Evolutionary conservation across 78 protist species (phyloP).

Genomic region (Bodo saltans): DNA sequence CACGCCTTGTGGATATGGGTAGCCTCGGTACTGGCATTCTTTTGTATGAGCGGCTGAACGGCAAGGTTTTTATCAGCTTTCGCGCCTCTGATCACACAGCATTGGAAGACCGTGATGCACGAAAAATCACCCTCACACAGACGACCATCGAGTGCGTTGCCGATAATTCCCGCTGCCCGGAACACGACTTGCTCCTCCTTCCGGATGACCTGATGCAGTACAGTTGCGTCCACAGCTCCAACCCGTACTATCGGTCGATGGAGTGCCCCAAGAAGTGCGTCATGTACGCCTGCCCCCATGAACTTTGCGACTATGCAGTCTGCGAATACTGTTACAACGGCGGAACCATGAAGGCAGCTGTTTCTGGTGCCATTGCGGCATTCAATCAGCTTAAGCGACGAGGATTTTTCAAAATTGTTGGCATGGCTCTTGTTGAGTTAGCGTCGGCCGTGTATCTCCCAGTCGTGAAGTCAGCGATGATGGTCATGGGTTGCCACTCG

Average conservation of each 20-base stretch:
- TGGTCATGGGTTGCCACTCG: not conserved
- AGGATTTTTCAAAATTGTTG: not conserved
- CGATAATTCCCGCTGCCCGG: not conserved
- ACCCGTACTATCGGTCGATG: not conserved
- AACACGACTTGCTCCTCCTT: not conserved
- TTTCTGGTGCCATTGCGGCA: not conserved
- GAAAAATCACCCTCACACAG: not conserved
- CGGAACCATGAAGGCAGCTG: not conserved
- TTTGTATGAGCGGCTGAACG: not conserved
- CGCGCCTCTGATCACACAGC: not conserved
- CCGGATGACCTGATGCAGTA: not conserved
- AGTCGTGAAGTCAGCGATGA: not conserved
- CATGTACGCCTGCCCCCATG: not conserved
- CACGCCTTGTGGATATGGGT: not conserved
- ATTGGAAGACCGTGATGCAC: not conserved
- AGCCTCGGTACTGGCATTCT: not conserved
- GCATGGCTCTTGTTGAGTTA: not conserved
- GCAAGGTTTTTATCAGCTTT: not conserved
- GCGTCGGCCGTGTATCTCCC: not conserved
- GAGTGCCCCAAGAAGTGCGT: not conserved
- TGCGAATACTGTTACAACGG: not conserved
- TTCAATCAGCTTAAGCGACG: not conserved
- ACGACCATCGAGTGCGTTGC: not conserved
- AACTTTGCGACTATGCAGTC: not conserved
- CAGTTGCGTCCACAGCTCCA: not conserved